These are phyloP conservation scores for Gnomoniopsis smithogilvyi DNA, from an alignment of 2,329 filamentous ascomycete species.

Conservation along the genomic window DNA sequence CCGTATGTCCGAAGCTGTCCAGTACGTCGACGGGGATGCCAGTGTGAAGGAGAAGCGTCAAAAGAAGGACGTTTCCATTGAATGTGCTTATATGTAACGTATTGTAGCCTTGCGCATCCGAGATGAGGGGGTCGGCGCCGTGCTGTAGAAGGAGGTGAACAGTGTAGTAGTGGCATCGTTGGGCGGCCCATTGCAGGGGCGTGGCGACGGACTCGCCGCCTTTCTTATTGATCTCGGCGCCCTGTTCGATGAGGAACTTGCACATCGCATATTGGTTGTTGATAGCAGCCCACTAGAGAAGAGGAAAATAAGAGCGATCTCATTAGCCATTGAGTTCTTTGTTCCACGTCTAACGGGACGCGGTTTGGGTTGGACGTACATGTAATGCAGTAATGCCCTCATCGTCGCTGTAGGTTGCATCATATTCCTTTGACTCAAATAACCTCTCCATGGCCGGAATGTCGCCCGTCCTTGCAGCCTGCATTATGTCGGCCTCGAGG, in stretches of 20 bases:
- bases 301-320: not conserved
- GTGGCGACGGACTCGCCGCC: constrained; percentile 95
- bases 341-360: constrained; percentile 11
- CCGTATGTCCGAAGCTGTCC: constrained; percentile 88
- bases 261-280: constrained; percentile 98
- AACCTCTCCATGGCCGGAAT: constrained; percentile 83
- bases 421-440: constrained; percentile 77
- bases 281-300: constrained; percentile 86
- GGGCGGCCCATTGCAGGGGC: constrained; percentile 93
- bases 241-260: constrained; percentile 82
- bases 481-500: constrained; percentile 75
- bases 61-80: constrained; percentile 88
- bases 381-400: constrained; percentile 96
- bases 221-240: constrained; percentile 90
- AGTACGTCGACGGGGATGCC: constrained; percentile 91
- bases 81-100: constrained; percentile 96
- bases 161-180: constrained; percentile 94
- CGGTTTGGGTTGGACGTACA: constrained; percentile 49
- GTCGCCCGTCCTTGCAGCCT: constrained; percentile 85
- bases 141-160: constrained; percentile 88
- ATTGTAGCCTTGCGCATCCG: constrained; percentile 95
- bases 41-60: constrained; percentile 88
- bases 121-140: constrained; percentile 88
- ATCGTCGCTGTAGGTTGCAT: constrained; percentile 79
- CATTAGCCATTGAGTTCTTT: not conserved